Evolutionary conservation across 768 basidiomycete genomes (phyloP).

Genomic region (Boletus tylopilopsis): DNA sequence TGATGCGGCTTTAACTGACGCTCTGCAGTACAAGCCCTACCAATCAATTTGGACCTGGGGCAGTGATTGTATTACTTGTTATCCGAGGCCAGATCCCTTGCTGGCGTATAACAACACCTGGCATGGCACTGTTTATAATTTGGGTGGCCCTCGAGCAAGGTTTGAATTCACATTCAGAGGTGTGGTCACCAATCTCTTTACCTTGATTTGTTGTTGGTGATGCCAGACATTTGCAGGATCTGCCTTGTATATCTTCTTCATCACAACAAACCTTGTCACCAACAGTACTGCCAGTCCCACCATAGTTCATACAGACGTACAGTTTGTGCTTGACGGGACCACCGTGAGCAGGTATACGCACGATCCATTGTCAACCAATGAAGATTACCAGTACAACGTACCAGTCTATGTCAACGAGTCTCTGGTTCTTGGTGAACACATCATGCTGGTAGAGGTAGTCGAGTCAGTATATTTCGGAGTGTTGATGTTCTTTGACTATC

Average conservation of each 20-base stretch:
- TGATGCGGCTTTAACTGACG: constrained; percentile 7
- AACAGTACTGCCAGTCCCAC: no score
- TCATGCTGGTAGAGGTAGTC: constrained; percentile 4
- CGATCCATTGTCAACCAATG: background rate
- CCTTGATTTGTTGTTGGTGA: background rate
- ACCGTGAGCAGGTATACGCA: constrained; percentile 1
- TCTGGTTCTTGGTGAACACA: constrained; percentile 1
- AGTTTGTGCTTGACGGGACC: constrained; percentile 8
- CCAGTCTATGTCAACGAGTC: constrained; percentile 10
- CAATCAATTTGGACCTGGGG: constrained; percentile 2
- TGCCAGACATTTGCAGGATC: constrained; percentile 7
- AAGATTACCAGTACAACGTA: constrained; percentile 15
- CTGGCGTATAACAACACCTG: constrained; percentile 12
- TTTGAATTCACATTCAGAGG: constrained; percentile 13
- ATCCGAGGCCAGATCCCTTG: background rate
- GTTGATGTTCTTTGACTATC: constrained; percentile 18
- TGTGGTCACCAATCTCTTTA: background rate
- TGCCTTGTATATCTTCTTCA: constrained; percentile 17
- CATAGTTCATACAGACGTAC: background rate
- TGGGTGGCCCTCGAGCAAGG: background rate
- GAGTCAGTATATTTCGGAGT: background rate
- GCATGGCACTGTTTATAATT: constrained; percentile 11
- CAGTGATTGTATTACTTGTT: background rate
- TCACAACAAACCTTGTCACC: constrained; percentile 9
- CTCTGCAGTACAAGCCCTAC: constrained; percentile 10